Percentiles rank a stretch among this genome's conserved stretches.
Evolutionary conservation across 78 protist genomes (phyloP).

Genomic region (Dictyostelium citrinum): DNA sequence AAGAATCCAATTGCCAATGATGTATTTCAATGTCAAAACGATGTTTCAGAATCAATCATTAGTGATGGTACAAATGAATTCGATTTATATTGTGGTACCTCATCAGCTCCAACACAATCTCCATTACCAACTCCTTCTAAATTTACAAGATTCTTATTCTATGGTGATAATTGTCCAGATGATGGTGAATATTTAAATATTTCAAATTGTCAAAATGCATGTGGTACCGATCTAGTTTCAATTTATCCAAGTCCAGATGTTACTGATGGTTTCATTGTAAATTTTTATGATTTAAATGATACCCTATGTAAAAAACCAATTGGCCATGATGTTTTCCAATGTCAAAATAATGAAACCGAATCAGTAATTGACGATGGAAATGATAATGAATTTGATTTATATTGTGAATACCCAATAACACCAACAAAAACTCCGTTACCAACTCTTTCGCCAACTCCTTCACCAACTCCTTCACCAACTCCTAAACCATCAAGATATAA

Average conservation of each 20-base stretch:
- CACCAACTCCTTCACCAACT: background rate
- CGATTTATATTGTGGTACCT: too few species aligned
- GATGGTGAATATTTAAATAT: background rate
- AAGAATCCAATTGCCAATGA: background rate
- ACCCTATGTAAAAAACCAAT: background rate
- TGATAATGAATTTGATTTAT: too few species aligned
- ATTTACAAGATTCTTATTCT: background rate
- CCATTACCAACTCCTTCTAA: too few species aligned
- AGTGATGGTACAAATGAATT: too few species aligned
- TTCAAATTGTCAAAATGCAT: background rate
- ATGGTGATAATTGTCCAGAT: background rate
- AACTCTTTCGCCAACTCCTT: too few species aligned
- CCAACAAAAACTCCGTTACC: too few species aligned
- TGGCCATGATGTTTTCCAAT: background rate
- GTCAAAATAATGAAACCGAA: background rate
- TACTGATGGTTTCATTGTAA: background rate
- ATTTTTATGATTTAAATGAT: background rate
- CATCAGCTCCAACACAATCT: too few species aligned
- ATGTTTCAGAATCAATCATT: too few species aligned
- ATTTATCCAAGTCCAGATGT: background rate
- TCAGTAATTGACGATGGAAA: too few species aligned
- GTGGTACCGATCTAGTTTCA: background rate
- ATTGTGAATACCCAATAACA: too few species aligned
- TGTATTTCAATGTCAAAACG: background rate
- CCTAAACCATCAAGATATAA: too few species aligned